Base-by-base conservation (phyloP, 768 basidiomycete genomes). In the Tulasnella sp. region DNA sequence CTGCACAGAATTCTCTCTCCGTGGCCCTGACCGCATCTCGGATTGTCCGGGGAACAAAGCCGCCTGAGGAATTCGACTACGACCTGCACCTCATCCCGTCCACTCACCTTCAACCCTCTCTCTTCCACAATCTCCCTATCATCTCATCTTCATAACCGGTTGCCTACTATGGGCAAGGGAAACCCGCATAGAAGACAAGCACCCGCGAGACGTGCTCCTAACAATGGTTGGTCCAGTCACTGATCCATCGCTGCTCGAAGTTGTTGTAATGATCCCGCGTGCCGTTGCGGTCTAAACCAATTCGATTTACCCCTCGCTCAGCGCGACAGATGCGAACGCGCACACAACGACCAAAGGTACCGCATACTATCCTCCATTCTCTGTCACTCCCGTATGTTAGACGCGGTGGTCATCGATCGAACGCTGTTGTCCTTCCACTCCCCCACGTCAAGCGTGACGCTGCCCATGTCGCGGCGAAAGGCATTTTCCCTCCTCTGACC, bases 261-360 rank as follows among this genome's bases (percentile, higher is more conserved):
- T 36, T 44, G 40, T 35, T 68, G 35, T 44, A 40, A 68, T 40
- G 67, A 68, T 44, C 34, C 63, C 69, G 22, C 47, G 47, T 47
- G 47, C 44, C 47, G 44, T 52, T 26, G 32, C 69, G 11, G 41
- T 52, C 47, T 29, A 42, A 35, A 69, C 22, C 69, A 29, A 44
- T 35, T 52, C 69, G 26, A 44, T 37, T 44, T 52, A 14, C 29
- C 3, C 19, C 42, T 34, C 39, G 19, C 32, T 34, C 42, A 76
- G 75, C 75, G 42, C 75, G 75, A 14, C 47, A 52, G 47, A 74
- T 41, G 22, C 72, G 75, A 29, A 75, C 75, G 19, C 72, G 75
- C 16, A 42, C 36, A 9, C 69, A 75, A 39, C 73, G 71, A 66
- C 67, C 75, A 41, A 75, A 74, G 73, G 75, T 75, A 65, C 35